A percentile compares a stretch with the other conserved stretches of the same genome.
phyloP scores from a whole-genome alignment of 495 filamentous ascomycete species.

The Neurospora sp. region DNA sequence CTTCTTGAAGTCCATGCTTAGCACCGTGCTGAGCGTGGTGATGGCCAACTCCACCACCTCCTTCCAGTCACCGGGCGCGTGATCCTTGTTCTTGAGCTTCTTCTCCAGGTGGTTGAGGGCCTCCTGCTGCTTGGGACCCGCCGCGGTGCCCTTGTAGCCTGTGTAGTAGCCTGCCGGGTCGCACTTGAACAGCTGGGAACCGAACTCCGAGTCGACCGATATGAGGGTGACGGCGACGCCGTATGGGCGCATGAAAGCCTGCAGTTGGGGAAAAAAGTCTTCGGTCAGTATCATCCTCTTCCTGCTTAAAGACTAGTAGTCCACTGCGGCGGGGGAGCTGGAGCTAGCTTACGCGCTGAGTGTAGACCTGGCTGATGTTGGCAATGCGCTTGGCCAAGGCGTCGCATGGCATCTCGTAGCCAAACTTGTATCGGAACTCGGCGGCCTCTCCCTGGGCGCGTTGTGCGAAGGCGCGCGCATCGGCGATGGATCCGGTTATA shows the following conservation, averaged over 20 bases:
- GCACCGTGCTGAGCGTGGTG: constrained; percentile 82
- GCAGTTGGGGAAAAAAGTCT: not conserved
- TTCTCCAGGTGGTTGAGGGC: constrained; percentile 96
- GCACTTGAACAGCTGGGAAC: constrained; percentile 96
- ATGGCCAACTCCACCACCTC: constrained; percentile 96
- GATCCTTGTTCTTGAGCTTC: constrained; percentile 99
- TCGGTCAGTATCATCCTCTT: constrained; percentile 9
- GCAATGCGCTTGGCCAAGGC: constrained; percentile 91
- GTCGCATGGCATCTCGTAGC: constrained; percentile 99
- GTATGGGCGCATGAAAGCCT: constrained; percentile 98
- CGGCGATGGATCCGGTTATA: constrained; percentile 97
- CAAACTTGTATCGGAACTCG: constrained; percentile 95
- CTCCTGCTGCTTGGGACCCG: constrained; percentile 96
- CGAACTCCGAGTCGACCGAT: constrained; percentile 83
- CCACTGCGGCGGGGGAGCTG: not conserved
- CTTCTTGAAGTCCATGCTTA: constrained; percentile 99
- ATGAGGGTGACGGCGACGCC: constrained; percentile 91
- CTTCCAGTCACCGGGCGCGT: constrained; percentile 86
- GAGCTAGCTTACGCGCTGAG: constrained; percentile 64
- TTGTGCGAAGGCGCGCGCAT: constrained; percentile 84
- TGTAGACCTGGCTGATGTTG: constrained; percentile 99
- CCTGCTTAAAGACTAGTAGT: not conserved
- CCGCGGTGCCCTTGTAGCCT: constrained; percentile 95
- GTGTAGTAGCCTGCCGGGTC: constrained; percentile 96
- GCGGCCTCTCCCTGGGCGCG: constrained; percentile 92